phyloP scores from a whole-genome alignment of 73 alveolate species.

The Paramecium caudatum region DNA sequence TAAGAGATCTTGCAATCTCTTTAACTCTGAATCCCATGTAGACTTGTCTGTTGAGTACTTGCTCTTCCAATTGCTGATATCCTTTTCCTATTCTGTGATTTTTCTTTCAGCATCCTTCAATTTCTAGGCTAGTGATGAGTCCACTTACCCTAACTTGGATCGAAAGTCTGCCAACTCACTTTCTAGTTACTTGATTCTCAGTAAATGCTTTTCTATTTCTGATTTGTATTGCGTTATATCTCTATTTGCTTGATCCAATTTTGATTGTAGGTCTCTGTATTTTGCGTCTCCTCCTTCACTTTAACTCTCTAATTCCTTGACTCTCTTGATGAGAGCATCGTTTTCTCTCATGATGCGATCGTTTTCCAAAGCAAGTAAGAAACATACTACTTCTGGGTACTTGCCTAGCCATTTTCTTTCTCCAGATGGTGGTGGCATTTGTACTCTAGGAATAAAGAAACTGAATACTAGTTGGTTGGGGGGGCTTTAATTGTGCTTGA shows the following conservation, averaged over 20 bases:
- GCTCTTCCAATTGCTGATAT: constrained; percentile 24
- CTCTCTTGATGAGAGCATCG: not conserved
- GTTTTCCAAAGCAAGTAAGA: constrained; percentile 37
- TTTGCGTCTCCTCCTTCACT: constrained; percentile 55
- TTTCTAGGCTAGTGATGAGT: constrained; percentile 21
- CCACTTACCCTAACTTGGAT: constrained; percentile 63
- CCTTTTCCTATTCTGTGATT: constrained; percentile 39
- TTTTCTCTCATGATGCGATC: constrained; percentile 51
- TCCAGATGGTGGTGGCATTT: constrained; percentile 41
- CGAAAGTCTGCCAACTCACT: constrained; percentile 2
- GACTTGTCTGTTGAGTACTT: constrained; percentile 51
- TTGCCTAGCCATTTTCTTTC: constrained; percentile 71
- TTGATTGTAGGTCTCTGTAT: constrained; percentile 4
- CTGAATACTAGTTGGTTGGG: not conserved
- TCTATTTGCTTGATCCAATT: constrained; percentile 46
- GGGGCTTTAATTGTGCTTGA: constrained; percentile 15
- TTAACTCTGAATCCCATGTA: constrained; percentile 59
- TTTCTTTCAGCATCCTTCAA: constrained; percentile 57
- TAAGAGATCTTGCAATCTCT: constrained; percentile 21
- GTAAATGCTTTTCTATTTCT: constrained; percentile 27
- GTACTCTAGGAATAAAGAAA: constrained; percentile 14
- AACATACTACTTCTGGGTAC: constrained; percentile 61
- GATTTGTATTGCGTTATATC: constrained; percentile 25
- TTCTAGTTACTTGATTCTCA: constrained; percentile 15
- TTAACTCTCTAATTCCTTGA: constrained; percentile 41